phyloP scores from a whole-genome alignment of 305 asterid genomes.

The Fraxinus xanthoxyloides region DNA sequence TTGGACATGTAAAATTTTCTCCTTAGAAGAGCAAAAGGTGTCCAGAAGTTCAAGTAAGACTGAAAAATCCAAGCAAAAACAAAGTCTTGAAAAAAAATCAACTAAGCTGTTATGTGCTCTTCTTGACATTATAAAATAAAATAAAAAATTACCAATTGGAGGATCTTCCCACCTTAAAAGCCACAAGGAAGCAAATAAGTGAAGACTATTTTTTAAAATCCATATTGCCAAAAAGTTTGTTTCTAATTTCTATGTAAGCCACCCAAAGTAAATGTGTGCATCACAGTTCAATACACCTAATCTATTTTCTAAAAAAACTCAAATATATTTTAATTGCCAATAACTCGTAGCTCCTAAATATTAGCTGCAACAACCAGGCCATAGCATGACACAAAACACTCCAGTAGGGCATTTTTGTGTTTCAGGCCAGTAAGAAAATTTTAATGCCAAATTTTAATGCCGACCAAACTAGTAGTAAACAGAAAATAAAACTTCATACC shows the following conservation, averaged over 20 bases:
- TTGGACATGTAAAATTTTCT: background rate
- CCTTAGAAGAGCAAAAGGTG: background rate
- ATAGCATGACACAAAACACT: background rate
- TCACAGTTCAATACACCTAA: slow-evolving; percentile 1
- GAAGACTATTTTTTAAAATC: background rate
- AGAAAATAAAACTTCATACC: slow-evolving; percentile 38
- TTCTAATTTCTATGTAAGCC: background rate
- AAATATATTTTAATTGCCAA: background rate
- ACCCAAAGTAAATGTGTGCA: background rate
- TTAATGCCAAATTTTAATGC: background rate
- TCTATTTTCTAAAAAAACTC: slow-evolving; percentile 7
- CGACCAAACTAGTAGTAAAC: background rate
- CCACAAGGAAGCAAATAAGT: background rate
- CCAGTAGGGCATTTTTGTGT: background rate
- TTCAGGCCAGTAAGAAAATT: background rate
- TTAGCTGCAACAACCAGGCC: background rate
- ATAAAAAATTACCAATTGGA: background rate
- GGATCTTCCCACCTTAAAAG: background rate
- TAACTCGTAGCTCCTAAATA: background rate
- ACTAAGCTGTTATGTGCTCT: background rate
- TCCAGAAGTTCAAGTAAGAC: background rate
- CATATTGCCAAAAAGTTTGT: background rate
- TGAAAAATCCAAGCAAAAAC: background rate
- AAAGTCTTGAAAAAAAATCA: background rate
- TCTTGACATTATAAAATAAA: background rate